Evolutionary conservation across 2,329 filamentous ascomycete genomes (phyloP).

Genomic region (Chrysoporthe puriensis): DNA sequence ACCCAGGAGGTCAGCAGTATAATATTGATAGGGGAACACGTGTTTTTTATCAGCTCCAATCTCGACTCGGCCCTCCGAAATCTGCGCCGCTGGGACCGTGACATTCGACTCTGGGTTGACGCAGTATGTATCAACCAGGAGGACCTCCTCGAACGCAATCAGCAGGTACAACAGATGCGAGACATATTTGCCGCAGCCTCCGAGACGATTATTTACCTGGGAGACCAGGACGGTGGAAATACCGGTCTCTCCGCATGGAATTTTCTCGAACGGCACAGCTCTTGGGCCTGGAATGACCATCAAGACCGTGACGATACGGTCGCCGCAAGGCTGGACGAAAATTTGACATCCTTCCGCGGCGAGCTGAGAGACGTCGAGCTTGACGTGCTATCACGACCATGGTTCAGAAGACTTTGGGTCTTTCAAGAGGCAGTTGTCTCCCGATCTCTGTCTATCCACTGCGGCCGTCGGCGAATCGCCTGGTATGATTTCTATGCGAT

Average conservation of each 20-base stretch:
- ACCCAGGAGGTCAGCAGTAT: neutral
- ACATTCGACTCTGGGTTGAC: conserved; percentile 16
- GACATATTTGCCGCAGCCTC: conserved; percentile 1
- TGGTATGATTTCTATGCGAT: conserved; percentile 16
- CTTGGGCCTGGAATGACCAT: conserved; percentile 7
- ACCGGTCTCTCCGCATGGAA: conserved; percentile 14
- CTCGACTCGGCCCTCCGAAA: conserved; percentile 12
- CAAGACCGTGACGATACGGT: neutral
- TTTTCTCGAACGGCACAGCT: conserved; percentile 14
- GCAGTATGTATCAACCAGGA: conserved; percentile 11
- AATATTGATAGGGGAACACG: conserved; percentile 4
- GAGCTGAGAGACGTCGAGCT: conserved; percentile 9
- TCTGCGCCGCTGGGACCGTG: neutral
- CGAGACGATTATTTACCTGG: conserved; percentile 14
- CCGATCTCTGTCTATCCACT: neutral
- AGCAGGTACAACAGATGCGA: conserved; percentile 13
- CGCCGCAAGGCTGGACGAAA: neutral
- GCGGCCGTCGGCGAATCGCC: conserved; percentile 12
- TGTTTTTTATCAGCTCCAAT: neutral
- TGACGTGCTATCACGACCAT: conserved; percentile 2
- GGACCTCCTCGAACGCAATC: neutral
- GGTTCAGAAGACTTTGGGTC: conserved; percentile 10
- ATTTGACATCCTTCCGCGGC: neutral
- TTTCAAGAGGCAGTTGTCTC: conserved; percentile 15
- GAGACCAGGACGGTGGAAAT: neutral